Evolutionary conservation across 257 asterid species (phyloP).

Genomic region (Eustoma russellianum): DNA sequence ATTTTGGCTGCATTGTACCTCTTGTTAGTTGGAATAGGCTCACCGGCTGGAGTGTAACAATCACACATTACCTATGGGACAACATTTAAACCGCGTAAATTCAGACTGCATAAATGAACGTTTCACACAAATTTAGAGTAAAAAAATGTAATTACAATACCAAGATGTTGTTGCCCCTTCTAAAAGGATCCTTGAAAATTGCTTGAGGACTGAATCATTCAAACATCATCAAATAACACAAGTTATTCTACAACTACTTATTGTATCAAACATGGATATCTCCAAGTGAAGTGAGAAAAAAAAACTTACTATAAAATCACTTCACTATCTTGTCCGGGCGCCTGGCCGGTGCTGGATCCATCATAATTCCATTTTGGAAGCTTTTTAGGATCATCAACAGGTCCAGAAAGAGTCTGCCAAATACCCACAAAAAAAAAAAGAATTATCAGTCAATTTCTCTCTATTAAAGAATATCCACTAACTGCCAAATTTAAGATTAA

Average conservation of each 20-base stretch:
- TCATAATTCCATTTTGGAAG: conserved; percentile 96
- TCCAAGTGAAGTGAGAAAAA: not conserved
- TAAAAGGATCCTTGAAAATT: conserved; percentile 81
- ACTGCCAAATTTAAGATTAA: not conserved
- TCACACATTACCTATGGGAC: conserved; percentile 67
- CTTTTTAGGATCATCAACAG: conserved; percentile 53
- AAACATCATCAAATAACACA: not conserved
- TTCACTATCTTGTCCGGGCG: conserved; percentile 93
- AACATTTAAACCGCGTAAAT: too few relatives aligned
- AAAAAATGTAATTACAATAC: conserved; percentile 20
- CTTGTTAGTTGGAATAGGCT: conserved; percentile 82
- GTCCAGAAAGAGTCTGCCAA: conserved; percentile 62
- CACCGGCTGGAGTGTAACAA: conserved; percentile 88
- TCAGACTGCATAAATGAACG: not conserved
- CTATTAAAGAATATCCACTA: not conserved
- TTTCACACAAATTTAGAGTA: not conserved
- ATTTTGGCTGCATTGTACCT: conserved; percentile 60
- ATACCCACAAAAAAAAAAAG: not conserved
- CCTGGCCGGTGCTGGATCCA: conserved; percentile 95
- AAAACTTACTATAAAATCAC: conserved; percentile 71
- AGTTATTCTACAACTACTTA: not conserved
- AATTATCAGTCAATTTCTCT: not conserved
- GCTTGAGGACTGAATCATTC: conserved; percentile 74
- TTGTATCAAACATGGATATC: not conserved
- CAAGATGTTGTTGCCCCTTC: conserved; percentile 74